Base-by-base conservation (phyloP, 2,329 filamentous ascomycete genomes). In the Penicillium hordei region DNA sequence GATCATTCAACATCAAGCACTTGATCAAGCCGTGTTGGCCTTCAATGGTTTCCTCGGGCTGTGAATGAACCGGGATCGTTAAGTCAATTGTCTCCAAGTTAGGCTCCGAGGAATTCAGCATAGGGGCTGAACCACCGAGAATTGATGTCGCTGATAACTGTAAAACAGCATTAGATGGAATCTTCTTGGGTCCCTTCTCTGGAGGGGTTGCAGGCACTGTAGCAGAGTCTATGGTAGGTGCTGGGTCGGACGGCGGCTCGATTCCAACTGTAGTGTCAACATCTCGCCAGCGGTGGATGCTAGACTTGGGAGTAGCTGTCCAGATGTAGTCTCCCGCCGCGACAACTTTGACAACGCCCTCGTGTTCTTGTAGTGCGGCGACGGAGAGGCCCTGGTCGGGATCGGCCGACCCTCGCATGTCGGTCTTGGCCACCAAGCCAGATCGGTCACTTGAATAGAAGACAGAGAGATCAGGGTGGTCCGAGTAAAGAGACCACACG, bases 371-470 rank as follows among this genome's bases (percentile, higher is more conserved):
- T 51, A 91, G 90, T 6, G 96, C 82, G n/a, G 93, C 93, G 15
- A 97, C 82, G 15, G 91, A 96, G 8, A 96, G 78, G 0, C 93
- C 94, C 67, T 96, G 90, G 68, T 97, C 93, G 75, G 93, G 83
- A 62, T 92, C 89, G 21, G 84, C 82, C 29, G 87, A 82, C 57
- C 87, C 86, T 63, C 93, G 85, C 27, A 93, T 89, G 72, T 99
- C 94, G 0, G 93, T 97, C 81, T 97, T 99, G 54, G 92, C 93
- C n/a, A 99, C 88, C 60, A 97, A 77, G 3, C 94, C 94, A 1
- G 91, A 93, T 51, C 93, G 88, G 75, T 99, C 94, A 66, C 89
- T 90, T 55, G 93, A 97, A 78, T 97, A 97, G 75, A 99, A 97
- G 31, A 96, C 85, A 10, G 89, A 88, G 4, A 99, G 83, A 58